Conservation (phyloP, 2,329 filamentous ascomycete species). For the Didymella exigua region DNA sequence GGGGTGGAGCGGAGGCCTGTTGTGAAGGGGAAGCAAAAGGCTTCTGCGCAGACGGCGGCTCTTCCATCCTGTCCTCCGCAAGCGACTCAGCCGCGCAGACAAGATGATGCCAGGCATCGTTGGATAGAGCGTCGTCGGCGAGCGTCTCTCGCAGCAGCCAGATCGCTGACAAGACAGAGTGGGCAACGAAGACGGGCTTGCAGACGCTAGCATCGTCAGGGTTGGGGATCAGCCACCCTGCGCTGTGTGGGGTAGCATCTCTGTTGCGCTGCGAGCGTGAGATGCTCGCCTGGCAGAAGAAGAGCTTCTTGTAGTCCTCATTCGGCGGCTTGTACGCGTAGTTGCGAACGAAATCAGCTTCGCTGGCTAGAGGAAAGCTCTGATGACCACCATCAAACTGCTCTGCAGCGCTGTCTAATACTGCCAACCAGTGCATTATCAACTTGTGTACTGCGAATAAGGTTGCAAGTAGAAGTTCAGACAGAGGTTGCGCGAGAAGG, state of each 20-base stretch:
- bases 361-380: background rate
- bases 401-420: too few species aligned
- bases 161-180: conserved; percentile 1
- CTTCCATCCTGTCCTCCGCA: background rate
- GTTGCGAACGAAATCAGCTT: background rate
- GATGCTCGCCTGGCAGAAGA: background rate
- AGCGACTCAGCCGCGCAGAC: conserved; percentile 1
- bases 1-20: too few species aligned
- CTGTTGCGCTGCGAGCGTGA: background rate
- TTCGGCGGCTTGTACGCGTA: background rate
- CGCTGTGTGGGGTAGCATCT: background rate
- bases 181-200: conserved; percentile 3
- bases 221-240: conserved; percentile 5
- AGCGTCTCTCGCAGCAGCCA: conserved; percentile 6
- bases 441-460: too few species aligned
- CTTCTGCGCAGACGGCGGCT: conserved; percentile 1
- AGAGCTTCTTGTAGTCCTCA: background rate
- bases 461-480: too few species aligned
- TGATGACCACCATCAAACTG: background rate
- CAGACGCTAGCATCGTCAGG: background rate
- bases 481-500: too few species aligned
- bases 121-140: background rate
- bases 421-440: too few species aligned
- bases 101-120: background rate
- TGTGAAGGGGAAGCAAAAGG: background rate